Evolutionary conservation across 257 asterid genomes (phyloP).

Genomic region (Oldenlandia corymbosa): DNA sequence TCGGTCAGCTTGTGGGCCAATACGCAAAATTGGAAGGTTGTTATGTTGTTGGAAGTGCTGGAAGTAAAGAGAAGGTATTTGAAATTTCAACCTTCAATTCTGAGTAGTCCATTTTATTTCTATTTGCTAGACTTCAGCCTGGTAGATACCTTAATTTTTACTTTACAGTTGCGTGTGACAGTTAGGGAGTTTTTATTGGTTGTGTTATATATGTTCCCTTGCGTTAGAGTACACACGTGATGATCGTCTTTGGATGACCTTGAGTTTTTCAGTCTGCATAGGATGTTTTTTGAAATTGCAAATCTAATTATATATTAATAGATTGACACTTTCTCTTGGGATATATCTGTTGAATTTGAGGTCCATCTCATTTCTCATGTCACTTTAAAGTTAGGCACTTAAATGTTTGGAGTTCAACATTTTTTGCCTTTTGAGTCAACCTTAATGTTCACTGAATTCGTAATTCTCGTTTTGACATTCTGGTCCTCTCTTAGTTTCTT

Average conservation of each 20-base stretch:
- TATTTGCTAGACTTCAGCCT: too few species aligned
- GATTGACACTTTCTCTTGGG: background rate
- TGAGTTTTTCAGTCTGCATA: too few species aligned
- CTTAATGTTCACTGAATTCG: too few species aligned
- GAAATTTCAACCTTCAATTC: background rate
- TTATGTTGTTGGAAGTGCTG: background rate
- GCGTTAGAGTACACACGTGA: too few species aligned
- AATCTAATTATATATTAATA: background rate
- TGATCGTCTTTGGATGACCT: too few species aligned
- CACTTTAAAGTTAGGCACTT: background rate
- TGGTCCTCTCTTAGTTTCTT: background rate
- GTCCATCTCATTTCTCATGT: background rate
- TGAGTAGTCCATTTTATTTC: background rate
- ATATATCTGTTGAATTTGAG: background rate
- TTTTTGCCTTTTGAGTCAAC: background rate
- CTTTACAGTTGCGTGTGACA: too few species aligned
- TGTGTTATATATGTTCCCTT: too few species aligned
- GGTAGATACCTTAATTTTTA: too few species aligned
- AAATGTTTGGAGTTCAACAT: background rate
- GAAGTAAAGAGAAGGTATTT: background rate
- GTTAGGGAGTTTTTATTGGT: too few species aligned
- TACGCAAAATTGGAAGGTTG: background rate
- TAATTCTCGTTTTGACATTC: too few species aligned
- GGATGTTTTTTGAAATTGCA: background rate
- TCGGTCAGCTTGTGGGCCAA: background rate